phyloP scores from a whole-genome alignment of 78 protist genomes.

The Bigelowiella natans region DNA sequence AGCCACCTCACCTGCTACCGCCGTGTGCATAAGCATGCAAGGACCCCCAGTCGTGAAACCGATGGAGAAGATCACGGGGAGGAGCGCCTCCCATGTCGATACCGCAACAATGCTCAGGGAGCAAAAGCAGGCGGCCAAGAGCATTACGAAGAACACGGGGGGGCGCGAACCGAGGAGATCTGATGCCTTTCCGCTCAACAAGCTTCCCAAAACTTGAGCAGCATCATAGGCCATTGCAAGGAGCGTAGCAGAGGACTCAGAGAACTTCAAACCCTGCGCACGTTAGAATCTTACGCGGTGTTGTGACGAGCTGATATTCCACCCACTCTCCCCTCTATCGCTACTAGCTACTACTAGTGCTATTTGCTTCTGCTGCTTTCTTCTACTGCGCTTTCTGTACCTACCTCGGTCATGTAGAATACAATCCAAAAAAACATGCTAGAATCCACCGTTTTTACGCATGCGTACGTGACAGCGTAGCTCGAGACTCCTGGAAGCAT shows the following conservation, averaged over 20 bases:
- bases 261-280: background rate
- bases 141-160: background rate
- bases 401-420: background rate
- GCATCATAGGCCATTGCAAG: background rate
- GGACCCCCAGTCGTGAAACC: background rate
- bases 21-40: background rate
- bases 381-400: too few relatives aligned
- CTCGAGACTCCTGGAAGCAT: background rate
- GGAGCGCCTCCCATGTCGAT: background rate
- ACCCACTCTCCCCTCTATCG: too few relatives aligned
- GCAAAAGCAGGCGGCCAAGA: background rate
- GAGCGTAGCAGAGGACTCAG: background rate
- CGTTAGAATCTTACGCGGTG: too few relatives aligned
- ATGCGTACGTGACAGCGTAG: background rate
- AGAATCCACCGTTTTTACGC: background rate
- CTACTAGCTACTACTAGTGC: background rate
- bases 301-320: too few relatives aligned
- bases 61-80: background rate
- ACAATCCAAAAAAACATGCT: background rate
- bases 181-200: background rate
- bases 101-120: background rate
- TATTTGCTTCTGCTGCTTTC: background rate
- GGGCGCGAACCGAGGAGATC: background rate
- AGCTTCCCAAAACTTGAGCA: background rate
- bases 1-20: background rate